Percentiles rank a stretch among this genome's conserved stretches.
Evolutionary conservation across 1,284 basidiomycete genomes (phyloP).

Genomic region (Ceratobasidium sp.): DNA sequence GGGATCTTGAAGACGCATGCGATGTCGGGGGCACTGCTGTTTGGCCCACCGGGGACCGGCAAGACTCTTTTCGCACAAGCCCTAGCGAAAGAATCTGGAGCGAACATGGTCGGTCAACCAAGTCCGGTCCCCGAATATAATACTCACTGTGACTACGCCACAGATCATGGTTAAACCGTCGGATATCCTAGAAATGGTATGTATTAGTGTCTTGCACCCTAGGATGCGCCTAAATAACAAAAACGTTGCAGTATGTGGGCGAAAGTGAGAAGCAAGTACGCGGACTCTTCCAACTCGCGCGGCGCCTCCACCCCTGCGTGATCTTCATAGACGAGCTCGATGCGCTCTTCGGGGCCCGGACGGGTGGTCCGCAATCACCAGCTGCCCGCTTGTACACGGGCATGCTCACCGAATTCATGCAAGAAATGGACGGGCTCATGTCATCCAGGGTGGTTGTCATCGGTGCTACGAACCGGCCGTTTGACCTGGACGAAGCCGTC

Average conservation of each 20-base stretch:
- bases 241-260: constrained; percentile 97
- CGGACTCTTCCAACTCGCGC: constrained; percentile 90
- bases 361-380: background rate
- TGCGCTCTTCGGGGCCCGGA: constrained; percentile 32
- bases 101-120: constrained; percentile 97
- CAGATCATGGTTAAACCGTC: constrained; percentile 59
- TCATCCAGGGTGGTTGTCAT: constrained; percentile 34
- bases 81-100: constrained; percentile 92
- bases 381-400: constrained; percentile 67
- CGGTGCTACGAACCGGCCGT: constrained; percentile 42
- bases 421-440: constrained; percentile 44
- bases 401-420: constrained; percentile 84
- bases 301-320: constrained; percentile 90
- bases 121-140: constrained; percentile 76
- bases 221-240: constrained; percentile 62
- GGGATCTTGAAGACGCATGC: constrained; percentile 64
- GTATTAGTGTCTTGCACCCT: background rate
- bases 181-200: constrained; percentile 98
- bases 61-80: constrained; percentile 93
- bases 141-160: background rate
- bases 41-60: constrained; percentile 57
- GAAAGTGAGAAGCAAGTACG: constrained; percentile 96
- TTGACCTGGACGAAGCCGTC: constrained; percentile 40
- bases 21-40: constrained; percentile 59
- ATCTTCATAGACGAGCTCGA: constrained; percentile 91